Evolutionary conservation across 2,329 filamentous ascomycete species (phyloP), one percentile per base, ranked within the genome.

Genomic region (Didymella segeticola): DNA sequence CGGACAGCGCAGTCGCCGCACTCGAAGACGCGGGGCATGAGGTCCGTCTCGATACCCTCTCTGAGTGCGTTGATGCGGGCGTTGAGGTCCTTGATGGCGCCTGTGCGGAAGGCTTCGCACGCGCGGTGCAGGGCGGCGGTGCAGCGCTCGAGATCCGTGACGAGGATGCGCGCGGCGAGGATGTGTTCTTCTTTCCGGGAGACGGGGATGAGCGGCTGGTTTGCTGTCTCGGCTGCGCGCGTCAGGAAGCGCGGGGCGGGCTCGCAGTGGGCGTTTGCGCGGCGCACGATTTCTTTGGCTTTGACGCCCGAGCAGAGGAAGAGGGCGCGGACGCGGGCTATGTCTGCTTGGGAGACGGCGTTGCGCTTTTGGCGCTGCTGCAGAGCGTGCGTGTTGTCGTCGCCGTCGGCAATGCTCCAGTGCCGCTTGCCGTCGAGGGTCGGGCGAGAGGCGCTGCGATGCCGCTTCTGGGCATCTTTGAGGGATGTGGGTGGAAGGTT

Each of bases 241-340:
- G 39, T 70, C 29, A 79, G 73, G 37, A 77, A 77, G 4, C 57
- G 46, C 1, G 73, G 61, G 3, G 70, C 61, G 19, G 71, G 43
- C 2, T 66, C 56, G 12, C 72, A 71, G 0, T 70, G 59, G 29
- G 80, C 79, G 37, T 87, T 76, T 4, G 89, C 86, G 39, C 88
- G 84, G 4, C 86, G 83, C 23, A 82, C 81, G 48, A 97, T 90
- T 68, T 95, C 90, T 66, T 87, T 87, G 0, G 93, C 93, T 76
- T 96, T 96, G 68, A 97, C 87, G n/a, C 92, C 93, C 0, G 91
- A 91, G 58, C 88, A 89, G 19, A 96, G 80, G 33, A 96, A 84
- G 8, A 96, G 80, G 0, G 91, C 85, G 52, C 86, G 84, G 2
- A 93, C 82, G n/a, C 91, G 87, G 14, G 89, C 89, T 47, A 96